Evolutionary conservation across 2,329 filamentous ascomycete species (phyloP).

Genomic region (Aspergillus tubingensis): DNA sequence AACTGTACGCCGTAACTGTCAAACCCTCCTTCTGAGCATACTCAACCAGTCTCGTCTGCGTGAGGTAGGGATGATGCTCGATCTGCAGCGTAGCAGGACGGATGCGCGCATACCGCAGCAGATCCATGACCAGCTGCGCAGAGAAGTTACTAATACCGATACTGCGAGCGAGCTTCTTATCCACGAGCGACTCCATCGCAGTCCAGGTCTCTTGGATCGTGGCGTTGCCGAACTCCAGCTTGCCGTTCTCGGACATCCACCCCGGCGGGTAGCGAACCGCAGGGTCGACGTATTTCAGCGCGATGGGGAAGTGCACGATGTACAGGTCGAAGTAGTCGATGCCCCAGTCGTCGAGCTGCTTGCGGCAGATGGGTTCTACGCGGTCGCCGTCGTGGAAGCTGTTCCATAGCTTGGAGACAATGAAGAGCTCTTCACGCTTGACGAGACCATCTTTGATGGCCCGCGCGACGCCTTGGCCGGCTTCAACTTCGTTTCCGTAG

Average conservation of each 20-base stretch:
- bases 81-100: slow-evolving; percentile 78
- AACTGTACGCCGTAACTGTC: slow-evolving; percentile 78
- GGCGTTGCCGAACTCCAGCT: slow-evolving; percentile 66
- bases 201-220: slow-evolving; percentile 80
- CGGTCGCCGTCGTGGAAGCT: slow-evolving; percentile 80
- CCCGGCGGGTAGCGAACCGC: slow-evolving; percentile 75
- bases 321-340: slow-evolving; percentile 89
- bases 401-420: slow-evolving; percentile 93
- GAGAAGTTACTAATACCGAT: slow-evolving; percentile 87
- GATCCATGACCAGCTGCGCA: slow-evolving; percentile 73
- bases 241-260: slow-evolving; percentile 67
- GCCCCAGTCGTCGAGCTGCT: slow-evolving; percentile 79
- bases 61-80: slow-evolving; percentile 87
- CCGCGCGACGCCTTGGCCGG: slow-evolving; percentile 72
- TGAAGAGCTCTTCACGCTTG: slow-evolving; percentile 84
- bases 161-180: slow-evolving; percentile 66
- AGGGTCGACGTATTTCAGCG: slow-evolving; percentile 83
- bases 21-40: slow-evolving; percentile 71
- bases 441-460: slow-evolving; percentile 80
- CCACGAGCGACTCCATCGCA: slow-evolving; percentile 75
- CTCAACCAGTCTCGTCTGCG: slow-evolving; percentile 70
- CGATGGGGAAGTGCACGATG: slow-evolving; percentile 85
- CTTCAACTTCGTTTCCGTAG: slow-evolving; percentile 81
- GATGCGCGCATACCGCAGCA: slow-evolving; percentile 75
- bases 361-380: slow-evolving; percentile 73